Evolutionary conservation across 1,284 basidiomycete genomes (phyloP).

Genomic region (Anthracocystis walkeri): DNA sequence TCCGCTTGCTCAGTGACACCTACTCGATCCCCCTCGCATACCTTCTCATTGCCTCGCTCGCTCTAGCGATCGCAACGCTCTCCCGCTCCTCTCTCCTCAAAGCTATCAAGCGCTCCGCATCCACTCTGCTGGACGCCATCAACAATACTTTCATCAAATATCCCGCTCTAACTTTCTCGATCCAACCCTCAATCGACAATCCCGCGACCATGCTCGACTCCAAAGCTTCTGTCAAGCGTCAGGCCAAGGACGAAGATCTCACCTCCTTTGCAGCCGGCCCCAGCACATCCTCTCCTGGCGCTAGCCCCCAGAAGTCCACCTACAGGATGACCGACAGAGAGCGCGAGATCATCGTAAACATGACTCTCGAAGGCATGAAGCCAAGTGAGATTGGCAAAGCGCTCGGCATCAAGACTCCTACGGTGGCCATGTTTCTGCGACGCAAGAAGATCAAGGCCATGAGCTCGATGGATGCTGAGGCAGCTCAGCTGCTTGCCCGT

Average conservation of each 20-base stretch:
- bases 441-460: constrained; percentile 7
- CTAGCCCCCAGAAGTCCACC: neutral
- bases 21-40: neutral
- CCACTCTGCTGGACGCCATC: neutral
- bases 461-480: neutral
- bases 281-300: neutral
- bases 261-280: neutral
- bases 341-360: constrained; percentile 13
- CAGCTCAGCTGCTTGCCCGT: neutral
- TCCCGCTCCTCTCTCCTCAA: constrained; percentile 4
- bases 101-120: neutral
- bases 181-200: neutral
- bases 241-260: neutral
- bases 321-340: constrained; percentile 7
- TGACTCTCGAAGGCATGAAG: constrained; percentile 7
- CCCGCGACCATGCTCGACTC: neutral
- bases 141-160: neutral
- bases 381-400: constrained; percentile 5
- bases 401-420: constrained; percentile 11
- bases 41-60: neutral
- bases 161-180: neutral
- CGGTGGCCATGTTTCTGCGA: constrained; percentile 11
- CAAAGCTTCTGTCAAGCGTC: constrained; percentile 2
- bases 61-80: constrained; percentile 10
- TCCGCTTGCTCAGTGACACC: neutral